Evolutionary conservation across 495 filamentous ascomycete species (phyloP), one percentile per base, ranked within the genome.

Genomic region (Penicillium paradoxum): DNA sequence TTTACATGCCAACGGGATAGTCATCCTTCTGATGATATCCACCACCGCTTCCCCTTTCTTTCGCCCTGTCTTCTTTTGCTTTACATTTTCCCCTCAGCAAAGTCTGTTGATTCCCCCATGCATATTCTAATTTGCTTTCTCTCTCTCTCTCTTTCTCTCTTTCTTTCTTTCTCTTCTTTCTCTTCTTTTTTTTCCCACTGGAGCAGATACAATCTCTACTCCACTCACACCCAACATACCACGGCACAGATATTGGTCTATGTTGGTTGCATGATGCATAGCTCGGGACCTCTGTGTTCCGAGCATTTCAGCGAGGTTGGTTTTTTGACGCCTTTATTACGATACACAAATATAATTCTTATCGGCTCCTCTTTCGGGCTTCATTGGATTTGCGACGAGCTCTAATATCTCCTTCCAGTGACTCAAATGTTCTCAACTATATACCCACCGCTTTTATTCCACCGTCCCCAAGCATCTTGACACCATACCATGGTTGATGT

Each of bases 281-380:
- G 61, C 52, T 56, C 50, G 50, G 46, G 40, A 46, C 45, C 29
- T 51, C n/a, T 45, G 41, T 51, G 45, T 49, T 54, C 44, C 38
- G 44, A 54, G 63, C 63, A 57, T 62, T 60, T 60, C 57, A 66
- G 68, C 66, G 62, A 57, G 57, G 55, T 58, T 58, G 49, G 57
- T 53, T 55, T 41, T 49, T 39, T 55, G 37, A n/a, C 50, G 29
- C 59, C 51, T 27, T 48, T 36, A 45, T 57, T 49, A 49, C 32
- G 55, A 60, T 65, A 67, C 58, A 67, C 56, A 61, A 51, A 67
- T 63, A 53, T 64, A 59, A 56, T 60, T 45, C 54, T 25, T 56
- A 42, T 48, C 58, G 45, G 36, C 30, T 7, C 7, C 24, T 27
- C 7, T 49, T 45, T 39, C 13, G 32, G 11, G 32, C 8, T n/a